These are phyloP conservation scores for Bipolaris zeicola DNA, from an alignment of 2,329 filamentous ascomycete species.

Conservation along the genomic window DNA sequence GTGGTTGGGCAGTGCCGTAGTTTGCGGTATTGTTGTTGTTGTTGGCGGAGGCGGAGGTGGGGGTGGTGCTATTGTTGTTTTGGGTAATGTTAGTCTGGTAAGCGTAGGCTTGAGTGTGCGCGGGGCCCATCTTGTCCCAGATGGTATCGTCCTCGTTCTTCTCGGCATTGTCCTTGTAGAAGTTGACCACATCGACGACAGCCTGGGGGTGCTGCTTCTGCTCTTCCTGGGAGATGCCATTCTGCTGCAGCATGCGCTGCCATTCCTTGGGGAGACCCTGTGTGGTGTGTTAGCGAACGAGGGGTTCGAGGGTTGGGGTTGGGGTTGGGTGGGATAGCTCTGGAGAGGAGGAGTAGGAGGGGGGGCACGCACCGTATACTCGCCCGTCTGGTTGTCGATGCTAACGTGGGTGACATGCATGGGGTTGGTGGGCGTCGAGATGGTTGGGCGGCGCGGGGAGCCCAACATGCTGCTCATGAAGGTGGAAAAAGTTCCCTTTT, in stretches of 20 bases:
- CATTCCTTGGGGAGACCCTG: slow-evolving; percentile 96
- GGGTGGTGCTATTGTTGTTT: slow-evolving; percentile 21
- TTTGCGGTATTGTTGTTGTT: neutral
- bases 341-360: neutral
- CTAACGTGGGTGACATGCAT: slow-evolving; percentile 98
- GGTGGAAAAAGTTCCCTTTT: slow-evolving; percentile 49
- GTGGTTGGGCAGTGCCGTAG: slow-evolving; percentile 54
- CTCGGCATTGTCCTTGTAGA: slow-evolving; percentile 94
- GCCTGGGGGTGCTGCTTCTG: slow-evolving; percentile 95
- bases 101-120: slow-evolving; percentile 62
- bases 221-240: slow-evolving; percentile 94
- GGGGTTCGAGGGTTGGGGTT: slow-evolving; percentile 1
- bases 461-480: slow-evolving; percentile 50
- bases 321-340: neutral
- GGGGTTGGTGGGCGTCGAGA: slow-evolving; percentile 96
- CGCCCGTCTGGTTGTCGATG: slow-evolving; percentile 93
- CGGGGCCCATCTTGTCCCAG: slow-evolving; percentile 95
- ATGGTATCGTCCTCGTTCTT: slow-evolving; percentile 81
- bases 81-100: slow-evolving; percentile 45
- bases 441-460: slow-evolving; percentile 87
- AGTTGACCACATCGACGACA: slow-evolving; percentile 92
- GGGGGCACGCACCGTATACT: slow-evolving; percentile 79
- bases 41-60: neutral
- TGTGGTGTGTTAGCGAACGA: slow-evolving; percentile 16
- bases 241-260: slow-evolving; percentile 94